A percentile compares a stretch with the other conserved stretches of the same genome.
Evolutionary conservation across 2,329 filamentous ascomycete species (phyloP).

Genomic region (Alternaria ventricosa): DNA sequence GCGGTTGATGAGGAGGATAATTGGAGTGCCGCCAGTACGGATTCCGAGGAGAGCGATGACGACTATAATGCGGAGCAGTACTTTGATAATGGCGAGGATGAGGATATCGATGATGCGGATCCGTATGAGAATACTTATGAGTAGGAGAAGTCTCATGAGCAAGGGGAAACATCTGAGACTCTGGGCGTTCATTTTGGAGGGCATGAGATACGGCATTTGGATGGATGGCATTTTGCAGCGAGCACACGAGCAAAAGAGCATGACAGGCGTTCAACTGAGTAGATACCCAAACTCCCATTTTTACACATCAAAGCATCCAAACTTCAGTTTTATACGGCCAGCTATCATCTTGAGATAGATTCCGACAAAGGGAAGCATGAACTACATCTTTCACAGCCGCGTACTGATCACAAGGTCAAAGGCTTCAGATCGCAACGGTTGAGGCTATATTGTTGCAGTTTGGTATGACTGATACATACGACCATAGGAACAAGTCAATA

Average conservation of each 20-base stretch:
- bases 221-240: background rate
- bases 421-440: too few relatives aligned
- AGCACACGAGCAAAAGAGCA: slow-evolving; percentile 1
- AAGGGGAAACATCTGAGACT: too few relatives aligned
- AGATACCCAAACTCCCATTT: slow-evolving; percentile 23
- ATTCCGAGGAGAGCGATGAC: slow-evolving; percentile 69
- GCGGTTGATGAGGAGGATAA: slow-evolving; percentile 66
- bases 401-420: too few relatives aligned
- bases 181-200: too few relatives aligned
- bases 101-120: slow-evolving; percentile 50
- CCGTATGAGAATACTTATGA: slow-evolving; percentile 47
- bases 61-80: slow-evolving; percentile 68
- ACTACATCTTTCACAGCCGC: too few relatives aligned
- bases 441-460: too few relatives aligned
- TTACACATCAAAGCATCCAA: background rate
- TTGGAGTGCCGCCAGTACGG: slow-evolving; percentile 59
- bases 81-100: slow-evolving; percentile 60
- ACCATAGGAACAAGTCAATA: too few relatives aligned
- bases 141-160: slow-evolving; percentile 3
- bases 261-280: slow-evolving; percentile 21
- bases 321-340: too few relatives aligned
- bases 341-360: too few relatives aligned
- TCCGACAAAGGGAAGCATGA: too few relatives aligned
- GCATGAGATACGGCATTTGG: background rate
- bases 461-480: too few relatives aligned